These are phyloP conservation scores for Ceratopteris richardii DNA, from an alignment of 75 land plant species.

Conservation along the genomic window DNA sequence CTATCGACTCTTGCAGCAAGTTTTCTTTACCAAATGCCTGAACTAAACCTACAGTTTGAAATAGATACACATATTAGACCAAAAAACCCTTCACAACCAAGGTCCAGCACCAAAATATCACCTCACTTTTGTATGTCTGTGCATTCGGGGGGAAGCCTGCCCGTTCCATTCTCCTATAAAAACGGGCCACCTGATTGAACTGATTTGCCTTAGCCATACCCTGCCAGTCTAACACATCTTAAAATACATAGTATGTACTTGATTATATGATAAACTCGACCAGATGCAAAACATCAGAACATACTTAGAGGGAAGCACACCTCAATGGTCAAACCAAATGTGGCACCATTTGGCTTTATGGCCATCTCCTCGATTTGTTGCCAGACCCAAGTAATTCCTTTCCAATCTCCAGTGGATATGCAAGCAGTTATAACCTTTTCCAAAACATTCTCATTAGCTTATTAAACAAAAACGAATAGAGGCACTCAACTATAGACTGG, in stretches of 20 bases:
- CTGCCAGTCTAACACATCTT: constrained; percentile 16
- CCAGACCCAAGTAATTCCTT: constrained; percentile 68
- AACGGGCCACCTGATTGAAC: constrained; percentile 46
- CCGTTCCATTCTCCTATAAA: constrained; percentile 49
- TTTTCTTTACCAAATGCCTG: constrained; percentile 55
- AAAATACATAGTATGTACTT: neutral
- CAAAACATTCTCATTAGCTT: no score
- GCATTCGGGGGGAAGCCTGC: constrained; percentile 47
- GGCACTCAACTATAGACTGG: no score
- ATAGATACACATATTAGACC: neutral
- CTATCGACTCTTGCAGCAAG: constrained; percentile 50
- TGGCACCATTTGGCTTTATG: constrained; percentile 56
- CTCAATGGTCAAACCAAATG: constrained; percentile 92
- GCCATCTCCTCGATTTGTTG: constrained; percentile 46
- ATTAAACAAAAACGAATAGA: no score
- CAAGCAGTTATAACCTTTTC: constrained; percentile 81
- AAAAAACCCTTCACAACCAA: neutral
- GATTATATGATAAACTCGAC: neutral
- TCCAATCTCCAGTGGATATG: constrained; percentile 62
- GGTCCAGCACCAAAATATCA: neutral
- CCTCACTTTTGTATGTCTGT: constrained; percentile 59
- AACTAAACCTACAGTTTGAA: constrained; percentile 46
- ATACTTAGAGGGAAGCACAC: no score
- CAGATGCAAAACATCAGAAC: neutral
- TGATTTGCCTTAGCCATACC: constrained; percentile 79